Evolutionary conservation across 2,329 filamentous ascomycete genomes (phyloP).

Genomic region (Paecilomyces dactylethromorphus): DNA sequence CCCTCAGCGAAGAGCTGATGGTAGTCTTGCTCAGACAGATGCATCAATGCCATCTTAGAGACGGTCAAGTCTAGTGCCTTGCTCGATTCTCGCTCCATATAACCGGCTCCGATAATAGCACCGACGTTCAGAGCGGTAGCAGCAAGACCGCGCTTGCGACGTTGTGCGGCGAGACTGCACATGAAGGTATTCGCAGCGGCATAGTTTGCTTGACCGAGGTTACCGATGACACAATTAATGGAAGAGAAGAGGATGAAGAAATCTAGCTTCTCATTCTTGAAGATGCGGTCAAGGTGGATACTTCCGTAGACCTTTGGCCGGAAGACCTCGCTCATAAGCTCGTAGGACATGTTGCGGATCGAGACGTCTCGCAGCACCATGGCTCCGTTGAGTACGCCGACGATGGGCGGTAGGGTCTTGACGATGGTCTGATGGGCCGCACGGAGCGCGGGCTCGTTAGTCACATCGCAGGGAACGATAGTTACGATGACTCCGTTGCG

Average conservation of each 20-base stretch:
- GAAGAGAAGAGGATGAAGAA: conserved; percentile 26
- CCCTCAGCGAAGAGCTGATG: conserved; percentile 50
- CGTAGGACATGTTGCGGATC: conserved; percentile 25
- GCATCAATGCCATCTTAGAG: too few species aligned
- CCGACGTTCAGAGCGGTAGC: conserved; percentile 21
- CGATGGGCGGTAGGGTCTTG: conserved; percentile 23
- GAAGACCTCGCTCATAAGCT: conserved; percentile 20
- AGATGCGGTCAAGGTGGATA: conserved; percentile 12
- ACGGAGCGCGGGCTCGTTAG: conserved; percentile 7
- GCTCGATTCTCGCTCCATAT: conserved; percentile 6
- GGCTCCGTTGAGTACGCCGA: conserved; percentile 30
- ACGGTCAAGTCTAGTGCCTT: neutral
- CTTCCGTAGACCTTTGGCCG: conserved; percentile 36
- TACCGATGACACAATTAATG: too few species aligned
- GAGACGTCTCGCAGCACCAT: conserved; percentile 29
- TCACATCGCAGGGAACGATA: conserved; percentile 4
- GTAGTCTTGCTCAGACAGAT: conserved; percentile 45
- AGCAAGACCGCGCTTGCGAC: conserved; percentile 7
- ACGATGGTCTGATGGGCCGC: conserved; percentile 11
- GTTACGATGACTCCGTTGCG: too few species aligned
- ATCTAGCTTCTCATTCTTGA: conserved; percentile 19
- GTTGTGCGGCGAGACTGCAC: conserved; percentile 8
- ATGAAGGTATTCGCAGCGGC: conserved; percentile 15
- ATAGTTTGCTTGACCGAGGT: neutral
- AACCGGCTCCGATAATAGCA: conserved; percentile 20